Evolutionary conservation across 2,329 filamentous ascomycete genomes (phyloP).

Genomic region (Gnomoniopsis sp.): DNA sequence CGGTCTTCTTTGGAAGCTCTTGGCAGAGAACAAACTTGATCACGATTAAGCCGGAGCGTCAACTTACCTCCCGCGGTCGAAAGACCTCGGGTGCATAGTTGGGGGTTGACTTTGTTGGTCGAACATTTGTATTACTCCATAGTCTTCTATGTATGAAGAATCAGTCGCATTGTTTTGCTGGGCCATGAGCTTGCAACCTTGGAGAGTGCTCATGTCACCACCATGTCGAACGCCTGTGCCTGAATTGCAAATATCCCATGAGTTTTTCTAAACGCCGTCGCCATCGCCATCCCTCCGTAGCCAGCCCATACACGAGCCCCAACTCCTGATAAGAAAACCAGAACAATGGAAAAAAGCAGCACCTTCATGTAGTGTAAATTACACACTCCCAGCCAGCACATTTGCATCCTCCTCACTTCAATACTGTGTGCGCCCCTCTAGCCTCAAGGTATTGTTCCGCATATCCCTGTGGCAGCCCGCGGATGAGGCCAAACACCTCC

Average conservation of each 20-base stretch:
- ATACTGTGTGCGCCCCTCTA: conserved; percentile 84
- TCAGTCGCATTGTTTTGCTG: neutral
- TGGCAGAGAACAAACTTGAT: conserved; percentile 75
- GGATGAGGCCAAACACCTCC: conserved; percentile 84
- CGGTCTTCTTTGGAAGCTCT: conserved; percentile 38
- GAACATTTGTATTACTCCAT: conserved; percentile 50
- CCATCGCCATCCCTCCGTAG: neutral
- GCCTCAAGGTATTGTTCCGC: conserved; percentile 88
- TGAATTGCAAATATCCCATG: neutral
- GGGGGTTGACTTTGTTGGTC: conserved; percentile 95
- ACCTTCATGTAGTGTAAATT: neutral
- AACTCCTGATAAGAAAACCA: neutral
- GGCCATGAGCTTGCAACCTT: neutral
- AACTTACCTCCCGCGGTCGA: conserved; percentile 76
- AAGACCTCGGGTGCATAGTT: conserved; percentile 80
- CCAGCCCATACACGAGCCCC: neutral
- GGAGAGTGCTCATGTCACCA: neutral
- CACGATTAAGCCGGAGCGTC: conserved; percentile 99
- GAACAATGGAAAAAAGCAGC: neutral
- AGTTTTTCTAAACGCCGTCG: conserved; percentile 11
- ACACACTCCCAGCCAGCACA: neutral
- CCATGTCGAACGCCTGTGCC: neutral
- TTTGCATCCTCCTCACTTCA: conserved; percentile 62
- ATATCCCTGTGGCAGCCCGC: conserved; percentile 74
- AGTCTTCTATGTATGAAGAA: neutral